These are phyloP conservation scores for Fusarium buharicum DNA, from an alignment of 2,329 filamentous ascomycete genomes.

Conservation along the genomic window DNA sequence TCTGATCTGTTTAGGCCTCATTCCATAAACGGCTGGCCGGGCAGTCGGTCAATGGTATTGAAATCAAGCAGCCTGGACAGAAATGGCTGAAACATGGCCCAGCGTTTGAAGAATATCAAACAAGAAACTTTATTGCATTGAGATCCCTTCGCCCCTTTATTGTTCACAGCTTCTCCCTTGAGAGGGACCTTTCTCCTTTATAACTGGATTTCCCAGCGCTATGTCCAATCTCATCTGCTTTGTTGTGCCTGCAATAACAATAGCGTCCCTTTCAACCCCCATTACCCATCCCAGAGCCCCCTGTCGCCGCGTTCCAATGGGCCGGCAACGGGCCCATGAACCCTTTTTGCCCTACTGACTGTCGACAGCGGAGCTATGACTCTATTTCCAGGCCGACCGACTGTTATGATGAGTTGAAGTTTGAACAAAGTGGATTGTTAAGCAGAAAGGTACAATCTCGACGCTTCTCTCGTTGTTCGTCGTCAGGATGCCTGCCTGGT, in stretches of 20 bases:
- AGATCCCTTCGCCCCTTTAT: constrained; percentile 20
- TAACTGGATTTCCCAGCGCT: constrained; percentile 40
- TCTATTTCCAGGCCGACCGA: constrained; percentile 37
- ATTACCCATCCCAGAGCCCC: constrained; percentile 29
- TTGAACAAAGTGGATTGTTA: constrained; percentile 39
- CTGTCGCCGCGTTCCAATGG: constrained; percentile 40
- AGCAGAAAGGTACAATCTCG: constrained; percentile 35
- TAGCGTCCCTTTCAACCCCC: constrained; percentile 40
- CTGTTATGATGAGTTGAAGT: constrained; percentile 20
- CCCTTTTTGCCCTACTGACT: constrained; percentile 34
- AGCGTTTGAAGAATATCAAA: constrained; percentile 4
- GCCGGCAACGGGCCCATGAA: constrained; percentile 43
- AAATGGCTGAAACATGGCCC: not conserved
- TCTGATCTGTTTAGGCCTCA: constrained; percentile 32
- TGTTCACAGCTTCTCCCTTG: constrained; percentile 20
- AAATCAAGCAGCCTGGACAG: not conserved
- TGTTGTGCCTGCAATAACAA: constrained; percentile 42
- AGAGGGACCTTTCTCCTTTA: constrained; percentile 21
- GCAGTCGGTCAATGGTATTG: constrained; percentile 9
- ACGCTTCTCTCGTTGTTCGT: constrained; percentile 24
- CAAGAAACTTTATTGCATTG: constrained; percentile 5
- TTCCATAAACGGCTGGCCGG: constrained; percentile 31
- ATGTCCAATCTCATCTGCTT: constrained; percentile 40
- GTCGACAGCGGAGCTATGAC: constrained; percentile 38
- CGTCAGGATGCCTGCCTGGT: constrained; percentile 18